Conservation (phyloP, 352 stramenopile genomes). For the Pythium biforme region DNA sequence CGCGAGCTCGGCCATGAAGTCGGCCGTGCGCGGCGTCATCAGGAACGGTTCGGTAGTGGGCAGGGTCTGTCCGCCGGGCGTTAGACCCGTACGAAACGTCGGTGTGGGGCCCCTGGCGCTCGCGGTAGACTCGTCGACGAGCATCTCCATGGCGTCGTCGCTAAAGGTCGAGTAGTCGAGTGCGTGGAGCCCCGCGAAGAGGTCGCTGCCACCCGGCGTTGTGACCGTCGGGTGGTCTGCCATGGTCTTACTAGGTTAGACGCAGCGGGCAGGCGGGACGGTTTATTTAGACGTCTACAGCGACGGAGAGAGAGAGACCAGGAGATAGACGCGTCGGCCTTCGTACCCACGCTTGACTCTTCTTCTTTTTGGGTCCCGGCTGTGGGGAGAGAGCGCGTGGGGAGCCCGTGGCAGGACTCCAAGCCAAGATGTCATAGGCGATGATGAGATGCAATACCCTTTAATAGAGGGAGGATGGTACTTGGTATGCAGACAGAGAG, state of each 20-base stretch:
- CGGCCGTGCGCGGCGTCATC: conserved; percentile 28
- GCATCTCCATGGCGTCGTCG: conserved; percentile 25
- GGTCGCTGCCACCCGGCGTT: conserved; percentile 28
- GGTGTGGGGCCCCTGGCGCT: conserved; percentile 3
- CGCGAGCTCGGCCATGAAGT: conserved; percentile 27
- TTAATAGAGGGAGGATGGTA: background rate
- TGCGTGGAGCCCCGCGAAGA: conserved; percentile 24
- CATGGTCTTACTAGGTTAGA: background rate
- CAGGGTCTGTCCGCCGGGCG: too few relatives aligned
- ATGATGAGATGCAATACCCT: conserved; percentile 22
- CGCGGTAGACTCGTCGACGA: conserved; percentile 19
- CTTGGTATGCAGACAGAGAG: background rate
- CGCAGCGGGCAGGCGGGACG: too few relatives aligned
- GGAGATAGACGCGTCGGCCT: too few relatives aligned
- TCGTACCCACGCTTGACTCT: too few relatives aligned
- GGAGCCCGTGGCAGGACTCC: too few relatives aligned
- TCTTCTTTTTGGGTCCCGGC: background rate
- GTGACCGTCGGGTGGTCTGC: conserved; percentile 26
- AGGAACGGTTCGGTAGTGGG: conserved; percentile 19
- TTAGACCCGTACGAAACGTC: conserved; percentile 15
- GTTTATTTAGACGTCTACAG: too few relatives aligned
- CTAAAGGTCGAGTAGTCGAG: conserved; percentile 26
- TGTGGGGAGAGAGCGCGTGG: background rate
- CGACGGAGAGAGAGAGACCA: background rate
- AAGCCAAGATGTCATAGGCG: conserved; percentile 24